Evolutionary conservation across 345 rosid genomes (phyloP).

Genomic region (Raphanus raphanistrum): DNA sequence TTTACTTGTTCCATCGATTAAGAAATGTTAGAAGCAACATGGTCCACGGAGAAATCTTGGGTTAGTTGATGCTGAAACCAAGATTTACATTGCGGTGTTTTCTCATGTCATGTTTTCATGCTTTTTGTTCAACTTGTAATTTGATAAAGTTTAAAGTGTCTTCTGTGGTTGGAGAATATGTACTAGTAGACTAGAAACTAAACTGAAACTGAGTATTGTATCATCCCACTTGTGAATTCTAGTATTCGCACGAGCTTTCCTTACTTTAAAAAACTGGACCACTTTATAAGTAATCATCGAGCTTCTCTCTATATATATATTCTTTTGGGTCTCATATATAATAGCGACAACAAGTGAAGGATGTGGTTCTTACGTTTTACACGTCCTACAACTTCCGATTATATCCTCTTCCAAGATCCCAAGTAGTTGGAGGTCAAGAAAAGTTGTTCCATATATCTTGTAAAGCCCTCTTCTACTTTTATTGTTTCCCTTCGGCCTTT

Average conservation of each 20-base stretch:
- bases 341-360: constrained; percentile 17
- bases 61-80: not conserved
- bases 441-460: constrained; percentile 34
- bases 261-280: constrained; percentile 12
- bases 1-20: constrained; percentile 59
- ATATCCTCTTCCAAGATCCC: constrained; percentile 29
- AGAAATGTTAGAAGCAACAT: not conserved
- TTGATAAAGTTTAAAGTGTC: not conserved
- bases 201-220: not conserved
- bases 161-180: not conserved
- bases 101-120: not conserved
- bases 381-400: constrained; percentile 25
- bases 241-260: constrained; percentile 18
- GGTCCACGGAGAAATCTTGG: not conserved
- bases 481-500: constrained; percentile 14
- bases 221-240: constrained; percentile 8
- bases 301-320: constrained; percentile 2
- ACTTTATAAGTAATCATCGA: constrained; percentile 19
- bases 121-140: not conserved
- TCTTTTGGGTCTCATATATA: constrained; percentile 4
- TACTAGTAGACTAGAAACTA: not conserved
- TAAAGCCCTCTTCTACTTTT: constrained; percentile 19
- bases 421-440: constrained; percentile 33
- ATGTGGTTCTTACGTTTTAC: constrained; percentile 28
- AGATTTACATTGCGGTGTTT: not conserved